Conservation (phyloP, 768 basidiomycete species). For the Collybia mongolica region DNA sequence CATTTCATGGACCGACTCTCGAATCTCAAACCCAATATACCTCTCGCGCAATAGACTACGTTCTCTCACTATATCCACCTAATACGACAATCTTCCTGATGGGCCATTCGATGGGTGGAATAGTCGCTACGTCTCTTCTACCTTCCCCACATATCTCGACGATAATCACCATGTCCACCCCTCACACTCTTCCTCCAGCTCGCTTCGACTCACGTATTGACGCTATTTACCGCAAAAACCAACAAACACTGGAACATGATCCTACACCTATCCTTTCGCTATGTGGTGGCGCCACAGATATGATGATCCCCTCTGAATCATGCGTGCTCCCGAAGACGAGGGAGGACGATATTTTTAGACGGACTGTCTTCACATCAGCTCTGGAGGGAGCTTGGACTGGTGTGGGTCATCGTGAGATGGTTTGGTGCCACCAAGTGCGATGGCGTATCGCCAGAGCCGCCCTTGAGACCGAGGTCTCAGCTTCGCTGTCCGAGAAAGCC, state of each 20-base stretch:
- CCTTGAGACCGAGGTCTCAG: conserved; percentile 56
- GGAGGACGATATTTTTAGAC: conserved; percentile 36
- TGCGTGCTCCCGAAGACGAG: conserved; percentile 55
- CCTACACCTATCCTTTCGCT: conserved; percentile 77
- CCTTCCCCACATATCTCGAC: conserved; percentile 65
- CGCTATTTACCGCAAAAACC: conserved; percentile 58
- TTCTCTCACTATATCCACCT: conserved; percentile 72
- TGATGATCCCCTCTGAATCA: conserved; percentile 89
- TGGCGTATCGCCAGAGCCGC: conserved; percentile 82
- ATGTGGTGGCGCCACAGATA: conserved; percentile 90
- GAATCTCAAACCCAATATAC: conserved; percentile 80
- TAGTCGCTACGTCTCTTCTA: conserved; percentile 82
- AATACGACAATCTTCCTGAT: conserved; percentile 70
- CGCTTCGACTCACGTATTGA: conserved; percentile 84
- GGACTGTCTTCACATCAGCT: conserved; percentile 80
- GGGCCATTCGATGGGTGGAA: conserved; percentile 97
- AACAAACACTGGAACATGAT: conserved; percentile 34
- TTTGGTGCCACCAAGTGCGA: conserved; percentile 98
- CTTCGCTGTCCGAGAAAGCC: conserved; percentile 24
- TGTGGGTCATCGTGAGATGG: conserved; percentile 94
- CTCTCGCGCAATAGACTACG: conserved; percentile 66
- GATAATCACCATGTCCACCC: conserved; percentile 96
- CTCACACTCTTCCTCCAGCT: conserved; percentile 84
- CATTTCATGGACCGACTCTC: conserved; percentile 89
- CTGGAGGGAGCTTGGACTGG: conserved; percentile 94